Percentiles rank a stretch among this genome's conserved stretches.
phyloP scores from a whole-genome alignment of 2,329 filamentous ascomycete genomes.

The Nothophaeocryptopus gaeumannii region DNA sequence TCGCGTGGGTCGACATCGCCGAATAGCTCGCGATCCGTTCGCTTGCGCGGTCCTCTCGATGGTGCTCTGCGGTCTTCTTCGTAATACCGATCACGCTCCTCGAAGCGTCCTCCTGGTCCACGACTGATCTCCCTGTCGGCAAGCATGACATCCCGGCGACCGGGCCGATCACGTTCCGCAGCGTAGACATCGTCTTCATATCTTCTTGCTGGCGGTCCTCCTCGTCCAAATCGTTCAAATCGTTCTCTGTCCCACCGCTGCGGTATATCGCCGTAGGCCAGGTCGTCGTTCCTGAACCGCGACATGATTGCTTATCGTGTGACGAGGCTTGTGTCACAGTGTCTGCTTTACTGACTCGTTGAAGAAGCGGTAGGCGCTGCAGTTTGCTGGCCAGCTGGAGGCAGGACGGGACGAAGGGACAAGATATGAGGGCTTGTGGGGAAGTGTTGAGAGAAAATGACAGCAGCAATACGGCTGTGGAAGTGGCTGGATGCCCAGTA shows the following conservation, averaged over 20 bases:
- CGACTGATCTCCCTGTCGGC: slow-evolving; percentile 41
- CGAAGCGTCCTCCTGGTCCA: slow-evolving; percentile 40
- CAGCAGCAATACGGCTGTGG: too few relatives aligned
- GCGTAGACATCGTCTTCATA: slow-evolving; percentile 47
- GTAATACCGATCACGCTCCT: slow-evolving; percentile 53
- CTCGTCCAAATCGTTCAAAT: slow-evolving; percentile 47
- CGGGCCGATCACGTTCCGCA: slow-evolving; percentile 37
- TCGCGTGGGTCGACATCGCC: slow-evolving; percentile 48
- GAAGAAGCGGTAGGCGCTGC: background rate
- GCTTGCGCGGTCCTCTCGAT: slow-evolving; percentile 29
- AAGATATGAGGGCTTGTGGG: too few relatives aligned
- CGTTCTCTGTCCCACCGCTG: slow-evolving; percentile 52
- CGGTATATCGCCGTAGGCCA: slow-evolving; percentile 45
- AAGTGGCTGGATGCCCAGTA: too few relatives aligned
- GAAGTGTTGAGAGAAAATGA: too few relatives aligned
- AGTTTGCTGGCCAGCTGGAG: slow-evolving; percentile 2
- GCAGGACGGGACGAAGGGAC: too few relatives aligned
- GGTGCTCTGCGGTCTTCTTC: slow-evolving; percentile 50
- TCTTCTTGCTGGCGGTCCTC: slow-evolving; percentile 18
- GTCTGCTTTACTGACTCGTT: slow-evolving; percentile 4
- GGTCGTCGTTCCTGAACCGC: slow-evolving; percentile 37
- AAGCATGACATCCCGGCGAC: slow-evolving; percentile 42
- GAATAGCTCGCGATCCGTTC: slow-evolving; percentile 46
- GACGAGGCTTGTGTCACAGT: background rate
- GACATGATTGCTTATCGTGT: slow-evolving; percentile 21